These are phyloP conservation scores for Coniochaeta sp. DNA, from an alignment of 2,329 filamentous ascomycete genomes.

Conservation along the genomic window DNA sequence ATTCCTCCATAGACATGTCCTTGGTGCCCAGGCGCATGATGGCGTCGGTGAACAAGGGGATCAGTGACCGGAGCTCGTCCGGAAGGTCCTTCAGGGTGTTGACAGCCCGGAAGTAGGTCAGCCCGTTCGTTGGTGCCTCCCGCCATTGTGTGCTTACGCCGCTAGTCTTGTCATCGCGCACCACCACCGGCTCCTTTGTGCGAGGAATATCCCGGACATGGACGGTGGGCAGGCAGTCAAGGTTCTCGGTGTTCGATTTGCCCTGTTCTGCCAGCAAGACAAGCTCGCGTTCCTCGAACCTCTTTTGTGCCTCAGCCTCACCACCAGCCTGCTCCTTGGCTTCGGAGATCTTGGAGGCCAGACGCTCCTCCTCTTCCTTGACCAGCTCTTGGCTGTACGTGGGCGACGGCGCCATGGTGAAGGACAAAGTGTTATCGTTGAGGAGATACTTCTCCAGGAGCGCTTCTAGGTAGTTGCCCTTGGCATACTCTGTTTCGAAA, in stretches of 20 bases:
- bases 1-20: slow-evolving; percentile 81
- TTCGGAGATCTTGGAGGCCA: slow-evolving; percentile 68
- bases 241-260: slow-evolving; percentile 73
- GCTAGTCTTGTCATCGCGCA: slow-evolving; percentile 59
- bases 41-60: slow-evolving; percentile 86
- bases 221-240: slow-evolving; percentile 82
- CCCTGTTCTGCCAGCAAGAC: slow-evolving; percentile 76
- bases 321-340: slow-evolving; percentile 62
- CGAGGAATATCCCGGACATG: slow-evolving; percentile 85
- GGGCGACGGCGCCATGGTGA: slow-evolving; percentile 86
- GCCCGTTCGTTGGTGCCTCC: slow-evolving; percentile 86
- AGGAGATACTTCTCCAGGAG: slow-evolving; percentile 86
- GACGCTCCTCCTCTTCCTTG: slow-evolving; percentile 67
- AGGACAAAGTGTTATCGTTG: slow-evolving; percentile 79
- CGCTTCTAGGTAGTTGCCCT: slow-evolving; percentile 74
- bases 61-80: slow-evolving; percentile 73
- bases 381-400: slow-evolving; percentile 68
- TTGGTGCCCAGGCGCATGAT: slow-evolving; percentile 91
- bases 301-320: slow-evolving; percentile 62
- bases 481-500: slow-evolving; percentile 70
- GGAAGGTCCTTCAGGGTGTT: slow-evolving; percentile 74
- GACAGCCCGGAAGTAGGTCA: slow-evolving; percentile 92
- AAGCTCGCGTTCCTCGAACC: slow-evolving; percentile 71
- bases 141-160: slow-evolving; percentile 77
- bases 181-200: slow-evolving; percentile 52